Percentiles rank a stretch among this genome's conserved stretches.
phyloP scores from a whole-genome alignment of 805 yeast genomes.

The Wickerhamiella sorbophila region DNA sequence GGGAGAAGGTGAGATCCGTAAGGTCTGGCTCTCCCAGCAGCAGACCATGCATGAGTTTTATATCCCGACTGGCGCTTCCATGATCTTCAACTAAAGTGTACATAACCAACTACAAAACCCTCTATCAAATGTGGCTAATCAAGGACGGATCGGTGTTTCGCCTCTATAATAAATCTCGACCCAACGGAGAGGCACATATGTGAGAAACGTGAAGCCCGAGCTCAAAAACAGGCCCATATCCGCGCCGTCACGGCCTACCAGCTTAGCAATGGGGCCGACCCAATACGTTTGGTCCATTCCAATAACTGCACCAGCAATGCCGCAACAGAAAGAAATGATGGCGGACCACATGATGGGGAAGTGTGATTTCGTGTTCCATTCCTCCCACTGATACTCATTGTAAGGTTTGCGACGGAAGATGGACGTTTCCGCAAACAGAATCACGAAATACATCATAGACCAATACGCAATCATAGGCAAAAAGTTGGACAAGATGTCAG shows the following conservation, averaged over 20 bases:
- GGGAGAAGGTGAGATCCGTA: conserved; percentile 36
- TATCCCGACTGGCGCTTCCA: conserved; percentile 20
- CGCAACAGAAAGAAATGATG: conserved; percentile 45
- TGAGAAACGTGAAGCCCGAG: conserved; percentile 52
- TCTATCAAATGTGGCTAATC: neutral
- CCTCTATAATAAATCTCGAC: conserved; percentile 41
- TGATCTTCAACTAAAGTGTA: conserved; percentile 13
- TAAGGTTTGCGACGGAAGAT: conserved; percentile 44
- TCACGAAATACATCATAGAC: conserved; percentile 67
- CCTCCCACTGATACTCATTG: conserved; percentile 52
- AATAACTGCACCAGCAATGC: conserved; percentile 68
- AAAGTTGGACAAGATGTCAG: conserved; percentile 62
- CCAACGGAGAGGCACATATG: conserved; percentile 53
- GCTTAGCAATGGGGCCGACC: conserved; percentile 56
- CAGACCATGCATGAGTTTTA: conserved; percentile 37
- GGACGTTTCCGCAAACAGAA: conserved; percentile 56
- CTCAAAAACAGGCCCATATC: conserved; percentile 74
- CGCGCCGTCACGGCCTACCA: conserved; percentile 54
- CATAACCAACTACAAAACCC: conserved; percentile 1
- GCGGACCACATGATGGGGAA: conserved; percentile 67
- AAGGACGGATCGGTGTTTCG: conserved; percentile 11
- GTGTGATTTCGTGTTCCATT: conserved; percentile 49
- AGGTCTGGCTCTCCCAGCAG: conserved; percentile 47
- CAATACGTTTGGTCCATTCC: conserved; percentile 86
- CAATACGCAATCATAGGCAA: conserved; percentile 88